Evolutionary conservation across 2,329 filamentous ascomycete genomes (phyloP).

Genomic region (Cladophialophora bantiana): DNA sequence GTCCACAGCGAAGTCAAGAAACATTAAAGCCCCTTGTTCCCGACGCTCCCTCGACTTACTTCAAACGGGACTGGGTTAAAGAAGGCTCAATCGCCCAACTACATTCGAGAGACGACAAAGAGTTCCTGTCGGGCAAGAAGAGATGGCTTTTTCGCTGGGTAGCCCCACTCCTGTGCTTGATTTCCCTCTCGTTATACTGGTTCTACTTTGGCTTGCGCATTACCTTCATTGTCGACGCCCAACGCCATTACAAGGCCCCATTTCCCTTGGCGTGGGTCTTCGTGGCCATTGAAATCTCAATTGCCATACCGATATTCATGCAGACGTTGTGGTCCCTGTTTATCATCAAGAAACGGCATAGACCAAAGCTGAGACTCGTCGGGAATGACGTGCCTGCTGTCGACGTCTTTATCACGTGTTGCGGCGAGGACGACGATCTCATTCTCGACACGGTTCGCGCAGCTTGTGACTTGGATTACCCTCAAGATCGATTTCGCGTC

Average conservation of each 20-base stretch:
- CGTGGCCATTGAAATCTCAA: conserved; percentile 58
- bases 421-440: conserved; percentile 63
- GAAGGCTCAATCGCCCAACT: conserved; percentile 48
- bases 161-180: conserved; percentile 47
- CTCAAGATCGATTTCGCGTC: conserved; percentile 60
- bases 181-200: conserved; percentile 47
- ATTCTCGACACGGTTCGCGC: conserved; percentile 63
- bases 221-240: conserved; percentile 60
- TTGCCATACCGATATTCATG: conserved; percentile 62
- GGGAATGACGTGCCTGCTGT: conserved; percentile 60
- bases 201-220: conserved; percentile 61
- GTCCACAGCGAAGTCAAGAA: conserved; percentile 46
- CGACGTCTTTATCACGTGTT: conserved; percentile 65
- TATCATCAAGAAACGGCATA: conserved; percentile 61
- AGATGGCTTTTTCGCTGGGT: conserved; percentile 45
- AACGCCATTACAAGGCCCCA: conserved; percentile 49
- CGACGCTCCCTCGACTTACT: conserved; percentile 41
- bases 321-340: conserved; percentile 66
- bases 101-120: conserved; percentile 48
- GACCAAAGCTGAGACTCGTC: conserved; percentile 56
- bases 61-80: conserved; percentile 49
- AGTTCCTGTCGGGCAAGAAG: conserved; percentile 49
- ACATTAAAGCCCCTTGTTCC: conserved; percentile 47
- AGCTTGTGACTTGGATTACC: conserved; percentile 62
- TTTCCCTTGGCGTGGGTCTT: conserved; percentile 65